phyloP scores from a whole-genome alignment of 257 asterid genomes.

The Solanum virginianum region DNA sequence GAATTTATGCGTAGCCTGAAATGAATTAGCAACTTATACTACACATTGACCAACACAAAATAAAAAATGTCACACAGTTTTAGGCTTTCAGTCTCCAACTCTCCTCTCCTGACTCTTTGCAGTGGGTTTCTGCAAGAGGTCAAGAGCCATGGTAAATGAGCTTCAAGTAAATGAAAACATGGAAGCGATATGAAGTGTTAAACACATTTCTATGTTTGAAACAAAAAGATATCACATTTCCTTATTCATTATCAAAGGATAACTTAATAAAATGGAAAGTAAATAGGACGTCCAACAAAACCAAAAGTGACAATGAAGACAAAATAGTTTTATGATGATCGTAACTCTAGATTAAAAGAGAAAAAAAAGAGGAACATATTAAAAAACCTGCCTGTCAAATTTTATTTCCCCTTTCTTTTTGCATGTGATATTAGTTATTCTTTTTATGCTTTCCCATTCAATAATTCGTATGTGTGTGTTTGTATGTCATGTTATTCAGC shows the following conservation, averaged over 20 bases:
- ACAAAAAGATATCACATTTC: background rate
- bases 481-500: background rate
- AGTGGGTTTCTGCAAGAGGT: background rate
- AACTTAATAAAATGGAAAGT: background rate
- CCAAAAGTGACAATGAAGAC: background rate
- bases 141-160: background rate
- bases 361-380: background rate
- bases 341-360: background rate
- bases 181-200: background rate
- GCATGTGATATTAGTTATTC: background rate
- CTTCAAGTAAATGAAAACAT: background rate
- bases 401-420: background rate
- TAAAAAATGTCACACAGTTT: background rate
- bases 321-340: background rate
- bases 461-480: background rate
- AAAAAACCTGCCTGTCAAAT: background rate
- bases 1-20: background rate
- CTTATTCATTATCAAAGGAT: background rate
- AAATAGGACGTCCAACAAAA: background rate
- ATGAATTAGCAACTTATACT: background rate
- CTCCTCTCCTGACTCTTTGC: background rate
- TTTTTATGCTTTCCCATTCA: background rate
- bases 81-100: background rate
- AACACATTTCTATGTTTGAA: background rate
- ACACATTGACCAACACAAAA: background rate